Evolutionary conservation across 495 filamentous ascomycete genomes (phyloP), one percentile per base, ranked within the genome.

Genomic region (Saxophila tyrrhenica): DNA sequence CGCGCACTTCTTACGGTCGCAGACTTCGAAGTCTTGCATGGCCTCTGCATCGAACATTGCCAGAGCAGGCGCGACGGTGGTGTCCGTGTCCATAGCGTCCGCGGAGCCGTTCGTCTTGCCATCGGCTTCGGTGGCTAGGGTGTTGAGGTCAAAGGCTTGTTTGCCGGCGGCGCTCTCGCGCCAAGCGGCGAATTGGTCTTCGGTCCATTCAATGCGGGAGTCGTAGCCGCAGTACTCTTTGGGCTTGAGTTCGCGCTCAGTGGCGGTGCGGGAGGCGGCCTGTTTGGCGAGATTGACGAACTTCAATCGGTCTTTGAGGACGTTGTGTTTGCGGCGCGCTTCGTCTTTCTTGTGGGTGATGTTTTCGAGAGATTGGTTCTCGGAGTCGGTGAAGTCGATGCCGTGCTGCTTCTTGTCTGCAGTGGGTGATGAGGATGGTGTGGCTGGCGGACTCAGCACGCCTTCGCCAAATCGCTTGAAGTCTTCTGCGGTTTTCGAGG

Each of bases 201-300:
- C 79, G 15, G 74, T 75, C 78, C 81, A 80, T 1, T 76, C 67
- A 2, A 85, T 67, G 23, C 81, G 69, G 16, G 72, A 64, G 62
- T 85, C 81, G 56, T 80, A 85, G 19, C 83, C 83, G 58, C 83
- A 86, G 48, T 83, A 75, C 53, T 79, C 75, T 61, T 84, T 84
- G 2, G 53, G 48, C 48, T 72, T 70, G 2, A 68, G 54, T n/a
- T 64, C 68, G 39, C 65, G 60, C 25, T 62, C 52, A 29, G 63
- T 65, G 5, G 68, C 67, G 3, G 49, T 35, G 24, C 58, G 46
- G 2, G 45, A 48, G 19, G 66, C 67, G 32, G 65, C 65, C 20
- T 70, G 64, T 17, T 64, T 58, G 15, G 48, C 57, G 54, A 69
- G 42, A 13, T 47, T 60, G 29, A 71, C 61, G 53, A 72, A 71